phyloP scores from a whole-genome alignment of 106 monocot species.

The Gastrodia elata region DNA sequence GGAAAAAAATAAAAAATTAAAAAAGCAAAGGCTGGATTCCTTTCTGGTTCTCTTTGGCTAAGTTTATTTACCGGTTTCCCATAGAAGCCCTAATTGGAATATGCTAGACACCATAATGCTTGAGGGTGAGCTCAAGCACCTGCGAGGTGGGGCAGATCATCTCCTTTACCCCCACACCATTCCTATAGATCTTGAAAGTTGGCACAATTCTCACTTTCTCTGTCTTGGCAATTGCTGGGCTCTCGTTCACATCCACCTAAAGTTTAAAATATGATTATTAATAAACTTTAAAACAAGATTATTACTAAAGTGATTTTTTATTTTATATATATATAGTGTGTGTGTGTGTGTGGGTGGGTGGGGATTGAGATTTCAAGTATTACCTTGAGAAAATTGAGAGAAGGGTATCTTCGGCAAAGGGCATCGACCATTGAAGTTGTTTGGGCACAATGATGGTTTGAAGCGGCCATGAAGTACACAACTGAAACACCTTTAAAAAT shows the following conservation, averaged over 20 bases:
- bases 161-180: slow-evolving; percentile 42
- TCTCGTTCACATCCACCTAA: slow-evolving; percentile 20
- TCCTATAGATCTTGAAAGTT: slow-evolving; percentile 59
- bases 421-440: slow-evolving; percentile 54
- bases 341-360: no score
- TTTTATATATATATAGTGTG: background rate
- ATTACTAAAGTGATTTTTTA: background rate
- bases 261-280: background rate
- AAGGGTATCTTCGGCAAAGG: slow-evolving; percentile 59
- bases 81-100: background rate
- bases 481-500: slow-evolving; percentile 60
- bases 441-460: slow-evolving; percentile 43
- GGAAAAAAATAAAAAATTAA: background rate
- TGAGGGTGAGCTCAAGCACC: slow-evolving; percentile 40
- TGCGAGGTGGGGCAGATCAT: slow-evolving; percentile 57
- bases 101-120: slow-evolving; percentile 29
- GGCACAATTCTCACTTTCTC: slow-evolving; percentile 57
- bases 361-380: no score
- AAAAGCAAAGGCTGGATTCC: no score
- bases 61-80: background rate
- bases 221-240: slow-evolving; percentile 25
- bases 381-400: slow-evolving; percentile 90
- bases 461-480: slow-evolving; percentile 50
- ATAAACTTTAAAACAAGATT: no score
- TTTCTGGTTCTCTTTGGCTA: background rate